Evolutionary conservation across 768 basidiomycete genomes (phyloP).

Genomic region (Amanita pseudoporphyria): DNA sequence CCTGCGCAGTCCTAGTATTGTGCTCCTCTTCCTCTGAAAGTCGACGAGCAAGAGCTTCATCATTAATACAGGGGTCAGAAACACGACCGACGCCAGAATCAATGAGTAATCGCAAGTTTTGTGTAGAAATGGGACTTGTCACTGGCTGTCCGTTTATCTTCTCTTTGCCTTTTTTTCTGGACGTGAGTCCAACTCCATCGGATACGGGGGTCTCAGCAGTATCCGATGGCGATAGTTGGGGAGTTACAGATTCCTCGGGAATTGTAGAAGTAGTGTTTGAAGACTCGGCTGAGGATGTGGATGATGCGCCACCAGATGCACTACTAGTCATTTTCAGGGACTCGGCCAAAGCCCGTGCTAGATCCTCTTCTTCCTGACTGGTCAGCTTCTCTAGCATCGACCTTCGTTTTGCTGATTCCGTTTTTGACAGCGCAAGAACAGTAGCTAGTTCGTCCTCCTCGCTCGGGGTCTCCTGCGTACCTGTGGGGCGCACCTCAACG

Average conservation of each 20-base stretch:
- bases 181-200: background rate
- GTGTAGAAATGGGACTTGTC: background rate
- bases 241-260: background rate
- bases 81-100: background rate
- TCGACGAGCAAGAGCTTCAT: conserved; percentile 18
- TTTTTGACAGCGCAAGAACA: conserved; percentile 39
- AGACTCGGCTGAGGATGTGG: background rate
- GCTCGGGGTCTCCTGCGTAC: conserved; percentile 1
- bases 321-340: conserved; percentile 22
- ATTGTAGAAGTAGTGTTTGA: background rate
- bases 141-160: background rate
- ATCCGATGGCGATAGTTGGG: background rate
- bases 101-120: background rate
- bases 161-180: background rate
- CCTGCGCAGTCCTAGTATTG: too few relatives aligned
- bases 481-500: background rate
- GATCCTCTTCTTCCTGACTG: conserved; percentile 53
- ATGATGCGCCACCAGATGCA: background rate
- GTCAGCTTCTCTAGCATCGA: conserved; percentile 23
- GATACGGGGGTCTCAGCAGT: background rate
- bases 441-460: conserved; percentile 36
- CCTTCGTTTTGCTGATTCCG: conserved; percentile 28
- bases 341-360: conserved; percentile 52
- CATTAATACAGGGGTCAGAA: background rate
- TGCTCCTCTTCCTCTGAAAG: conserved; percentile 30